A percentile compares a stretch with the other conserved stretches of the same genome.
phyloP scores from a whole-genome alignment of 306 rosid genomes.

The Sophora flavescens region DNA sequence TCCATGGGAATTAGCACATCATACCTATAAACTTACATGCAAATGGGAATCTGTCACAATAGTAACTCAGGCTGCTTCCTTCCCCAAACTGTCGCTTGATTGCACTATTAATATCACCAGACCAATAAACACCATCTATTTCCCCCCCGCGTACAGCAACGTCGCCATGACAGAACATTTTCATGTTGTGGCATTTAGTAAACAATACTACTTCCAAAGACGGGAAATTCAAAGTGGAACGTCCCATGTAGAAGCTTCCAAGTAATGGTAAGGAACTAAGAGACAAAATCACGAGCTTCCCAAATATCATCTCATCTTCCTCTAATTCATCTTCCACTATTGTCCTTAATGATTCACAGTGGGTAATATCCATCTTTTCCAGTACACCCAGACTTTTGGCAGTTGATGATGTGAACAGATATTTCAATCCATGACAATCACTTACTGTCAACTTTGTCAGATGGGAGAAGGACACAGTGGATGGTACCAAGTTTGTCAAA shows the following conservation, averaged over 20 bases:
- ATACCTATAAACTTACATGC: no score
- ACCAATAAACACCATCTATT: no score
- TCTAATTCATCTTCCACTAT: neutral
- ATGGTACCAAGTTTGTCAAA: slow-evolving; percentile 17
- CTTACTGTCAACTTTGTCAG: neutral
- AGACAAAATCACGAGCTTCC: neutral
- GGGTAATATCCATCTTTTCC: neutral
- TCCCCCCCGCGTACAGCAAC: no score
- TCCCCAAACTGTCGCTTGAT: no score
- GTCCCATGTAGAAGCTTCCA: slow-evolving; percentile 26
- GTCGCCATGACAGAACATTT: neutral
- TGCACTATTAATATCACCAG: no score
- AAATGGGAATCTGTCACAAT: no score
- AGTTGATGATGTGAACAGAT: slow-evolving; percentile 25
- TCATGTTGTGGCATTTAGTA: neutral
- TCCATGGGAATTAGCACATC: no score
- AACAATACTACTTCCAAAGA: neutral
- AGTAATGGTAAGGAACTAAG: neutral
- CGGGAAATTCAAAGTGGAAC: neutral
- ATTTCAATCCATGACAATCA: neutral
- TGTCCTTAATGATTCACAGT: neutral
- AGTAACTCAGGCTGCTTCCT: no score
- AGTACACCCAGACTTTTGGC: slow-evolving; percentile 8
- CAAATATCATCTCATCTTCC: neutral
- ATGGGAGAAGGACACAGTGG: slow-evolving; percentile 18